A percentile compares a stretch with the other conserved stretches of the same genome.
Evolutionary conservation across 169 alveolate genomes (phyloP).

Genomic region (Plasmodium sp.): DNA sequence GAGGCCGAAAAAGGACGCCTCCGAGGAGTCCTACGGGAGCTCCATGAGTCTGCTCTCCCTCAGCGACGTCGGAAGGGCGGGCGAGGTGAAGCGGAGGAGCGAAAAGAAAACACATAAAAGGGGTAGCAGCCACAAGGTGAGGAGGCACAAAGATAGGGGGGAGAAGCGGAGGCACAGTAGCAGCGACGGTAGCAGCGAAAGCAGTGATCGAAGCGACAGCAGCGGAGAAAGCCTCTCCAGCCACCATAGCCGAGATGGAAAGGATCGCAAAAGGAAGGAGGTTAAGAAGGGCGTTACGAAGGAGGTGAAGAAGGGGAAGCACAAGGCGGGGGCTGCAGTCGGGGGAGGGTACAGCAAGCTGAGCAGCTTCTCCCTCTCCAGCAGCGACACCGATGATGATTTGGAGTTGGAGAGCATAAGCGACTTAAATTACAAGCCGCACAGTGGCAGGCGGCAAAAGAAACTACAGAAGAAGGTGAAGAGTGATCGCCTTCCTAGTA

Average conservation of each 20-base stretch:
- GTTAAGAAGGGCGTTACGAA: neutral
- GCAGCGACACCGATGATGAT: conserved; percentile 14
- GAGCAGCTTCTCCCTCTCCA: conserved; percentile 9
- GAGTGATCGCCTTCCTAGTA: neutral
- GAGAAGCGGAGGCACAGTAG: neutral
- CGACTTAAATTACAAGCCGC: neutral
- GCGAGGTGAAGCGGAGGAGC: neutral
- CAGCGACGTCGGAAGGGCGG: neutral
- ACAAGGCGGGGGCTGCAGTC: neutral
- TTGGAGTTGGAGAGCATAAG: neutral
- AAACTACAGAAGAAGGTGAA: neutral
- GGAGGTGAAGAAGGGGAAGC: neutral
- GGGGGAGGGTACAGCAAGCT: neutral
- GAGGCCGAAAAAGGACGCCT: neutral
- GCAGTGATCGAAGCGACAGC: neutral
- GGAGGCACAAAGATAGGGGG: neutral
- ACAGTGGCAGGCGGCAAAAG: neutral
- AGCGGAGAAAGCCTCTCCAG: neutral
- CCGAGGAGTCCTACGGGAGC: neutral
- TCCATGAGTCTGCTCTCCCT: neutral
- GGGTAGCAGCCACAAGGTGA: neutral
- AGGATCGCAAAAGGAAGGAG: neutral
- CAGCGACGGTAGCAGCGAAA: neutral
- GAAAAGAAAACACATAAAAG: neutral
- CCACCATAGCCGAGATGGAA: neutral